Evolutionary conservation across 176 grass and related monocot species (phyloP).

Genomic region (Thalia dealbata): DNA sequence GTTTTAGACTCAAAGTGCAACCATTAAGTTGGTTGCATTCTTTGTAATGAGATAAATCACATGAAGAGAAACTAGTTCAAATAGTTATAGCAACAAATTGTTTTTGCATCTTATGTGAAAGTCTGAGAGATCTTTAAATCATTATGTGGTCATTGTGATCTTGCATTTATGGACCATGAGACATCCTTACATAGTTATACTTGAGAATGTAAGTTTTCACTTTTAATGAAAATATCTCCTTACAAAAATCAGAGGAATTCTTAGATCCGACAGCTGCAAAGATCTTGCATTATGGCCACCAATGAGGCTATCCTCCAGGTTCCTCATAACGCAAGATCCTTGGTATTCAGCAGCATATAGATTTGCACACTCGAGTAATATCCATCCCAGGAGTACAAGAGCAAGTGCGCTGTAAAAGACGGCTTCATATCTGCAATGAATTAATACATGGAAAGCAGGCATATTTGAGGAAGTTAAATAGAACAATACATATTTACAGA

Average conservation of each 20-base stretch:
- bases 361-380: slow-evolving; percentile 66
- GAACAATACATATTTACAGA: neutral
- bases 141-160: neutral
- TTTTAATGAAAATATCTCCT: slow-evolving; percentile 21
- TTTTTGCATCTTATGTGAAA: too few relatives aligned
- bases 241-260: slow-evolving; percentile 92
- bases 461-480: neutral
- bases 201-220: neutral
- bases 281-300: slow-evolving; percentile 54
- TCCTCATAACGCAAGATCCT: slow-evolving; percentile 25
- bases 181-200: too few relatives aligned
- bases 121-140: neutral
- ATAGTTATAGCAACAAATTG: too few relatives aligned
- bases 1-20: neutral
- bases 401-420: slow-evolving; percentile 87
- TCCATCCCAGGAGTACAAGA: slow-evolving; percentile 81
- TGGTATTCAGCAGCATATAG: slow-evolving; percentile 50
- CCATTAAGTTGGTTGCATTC: neutral
- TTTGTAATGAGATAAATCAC: too few relatives aligned
- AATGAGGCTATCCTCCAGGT: slow-evolving; percentile 28
- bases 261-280: slow-evolving; percentile 66
- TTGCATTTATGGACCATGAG: neutral
- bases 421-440: slow-evolving; percentile 71
- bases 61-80: too few relatives aligned
- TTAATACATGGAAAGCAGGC: neutral